Base-by-base conservation (phyloP, 2,329 filamentous ascomycete genomes). In the Aspergillus unguis region DNA sequence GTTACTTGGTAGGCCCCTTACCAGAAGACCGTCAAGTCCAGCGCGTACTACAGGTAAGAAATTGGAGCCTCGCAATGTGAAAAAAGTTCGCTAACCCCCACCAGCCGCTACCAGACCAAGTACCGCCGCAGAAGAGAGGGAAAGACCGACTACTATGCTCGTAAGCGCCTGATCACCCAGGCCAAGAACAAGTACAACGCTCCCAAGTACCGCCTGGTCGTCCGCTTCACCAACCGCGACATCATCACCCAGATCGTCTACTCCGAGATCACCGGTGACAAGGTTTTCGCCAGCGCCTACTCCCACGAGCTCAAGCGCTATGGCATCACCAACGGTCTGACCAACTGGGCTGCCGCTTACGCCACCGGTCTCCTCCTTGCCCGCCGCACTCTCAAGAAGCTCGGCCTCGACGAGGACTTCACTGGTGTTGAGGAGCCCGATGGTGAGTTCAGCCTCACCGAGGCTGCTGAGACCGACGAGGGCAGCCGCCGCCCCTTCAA, bases 171-270 rank as follows among this genome's bases (percentile, higher is more conserved):
- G 79, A 94, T 97, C 84, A 92, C 90, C 83, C 94, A 99, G 85
- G 94, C 94, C 82, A 99, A 97, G 90, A 99, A 99, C 90, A 99
- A 99, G 88, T 99, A 97, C 88, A 95, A 95, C 82, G 88, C 94
- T 62, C 94, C 94, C 80, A 99, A 99, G 86, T 97, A 99, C 88
- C 90, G 94, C 75, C 88, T 99, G 74, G 94, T 99, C 66, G 90
- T 99, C 76, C 94, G 94, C 77, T 96, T 95, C 88, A 95, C 90
- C 84, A 95, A 97, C 88, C 90, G 91, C 80, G 92, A 99, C 85
- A 95, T 97, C 83, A 88, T 97, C 81, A 86, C 85, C 81, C 94
- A 99, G 84, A 94, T 99, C 76, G 85, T 99, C 76, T 88, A 84
- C 75, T 95, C 94, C 57, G 94, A 99, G 84, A 88, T 99, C 81